Percentiles rank a stretch among this genome's conserved stretches.
These are phyloP conservation scores for Gaultheria prostrata DNA, from an alignment of 148 eudicot genomes.

Conservation along the genomic window DNA sequence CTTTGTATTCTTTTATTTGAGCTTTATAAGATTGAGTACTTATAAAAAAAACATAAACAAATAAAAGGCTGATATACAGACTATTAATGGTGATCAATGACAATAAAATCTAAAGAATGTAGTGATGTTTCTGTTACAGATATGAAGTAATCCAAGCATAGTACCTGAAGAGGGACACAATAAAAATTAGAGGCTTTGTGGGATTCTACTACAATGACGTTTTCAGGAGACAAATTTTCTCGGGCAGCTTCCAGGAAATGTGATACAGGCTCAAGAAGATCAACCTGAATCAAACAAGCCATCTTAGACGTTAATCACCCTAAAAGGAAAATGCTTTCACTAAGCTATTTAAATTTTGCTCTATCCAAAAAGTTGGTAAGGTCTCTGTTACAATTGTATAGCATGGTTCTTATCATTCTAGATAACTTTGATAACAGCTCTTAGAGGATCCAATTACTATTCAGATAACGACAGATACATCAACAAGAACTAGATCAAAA, in stretches of 20 bases:
- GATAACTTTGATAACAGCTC: neutral
- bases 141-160: neutral
- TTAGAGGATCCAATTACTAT: neutral
- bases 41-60: too few species aligned
- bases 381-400: neutral
- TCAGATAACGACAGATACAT: neutral
- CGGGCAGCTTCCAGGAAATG: conserved; percentile 93
- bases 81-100: neutral
- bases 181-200: conserved; percentile 75
- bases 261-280: conserved; percentile 94
- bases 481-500: neutral
- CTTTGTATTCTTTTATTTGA: too few species aligned
- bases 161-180: conserved; percentile 91
- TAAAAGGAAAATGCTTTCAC: neutral
- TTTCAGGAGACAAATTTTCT: conserved; percentile 61
- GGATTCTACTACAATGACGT: conserved; percentile 40
- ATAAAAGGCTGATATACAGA: neutral
- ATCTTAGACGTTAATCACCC: conserved; percentile 7
- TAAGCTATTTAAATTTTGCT: neutral
- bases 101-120: neutral
- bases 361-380: neutral
- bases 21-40: too few species aligned
- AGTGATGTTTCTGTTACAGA: neutral
- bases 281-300: conserved; percentile 53
- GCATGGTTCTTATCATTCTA: neutral